Percentiles rank a stretch among this genome's conserved stretches.
These are phyloP conservation scores for Lentinula novae-zelandiae DNA, from an alignment of 1,284 basidiomycete genomes.

Conservation along the genomic window DNA sequence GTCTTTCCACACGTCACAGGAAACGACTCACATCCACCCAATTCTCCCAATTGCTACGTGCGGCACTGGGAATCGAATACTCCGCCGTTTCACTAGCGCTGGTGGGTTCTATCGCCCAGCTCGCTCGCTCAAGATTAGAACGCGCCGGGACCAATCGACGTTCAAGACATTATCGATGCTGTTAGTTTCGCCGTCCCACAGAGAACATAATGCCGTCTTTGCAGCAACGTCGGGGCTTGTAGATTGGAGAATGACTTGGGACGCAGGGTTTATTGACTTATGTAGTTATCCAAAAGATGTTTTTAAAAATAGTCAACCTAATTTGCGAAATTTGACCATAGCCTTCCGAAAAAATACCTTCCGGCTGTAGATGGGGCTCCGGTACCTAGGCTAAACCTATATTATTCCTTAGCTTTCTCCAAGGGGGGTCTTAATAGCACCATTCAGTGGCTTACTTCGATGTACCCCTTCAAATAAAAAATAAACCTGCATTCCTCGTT, in stretches of 20 bases:
- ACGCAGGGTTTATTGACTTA: too few relatives aligned
- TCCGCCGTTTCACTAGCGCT: conserved; percentile 1
- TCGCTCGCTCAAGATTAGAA: too few relatives aligned
- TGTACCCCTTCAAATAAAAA: conserved; percentile 42
- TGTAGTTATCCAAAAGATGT: too few relatives aligned
- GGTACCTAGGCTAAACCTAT: neutral
- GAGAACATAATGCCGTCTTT: conserved; percentile 42
- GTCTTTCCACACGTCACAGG: neutral
- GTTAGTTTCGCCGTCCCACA: conserved; percentile 37
- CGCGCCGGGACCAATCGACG: conserved; percentile 18
- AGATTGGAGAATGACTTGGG: too few relatives aligned
- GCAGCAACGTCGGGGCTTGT: conserved; percentile 23
- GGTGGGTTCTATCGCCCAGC: neutral
- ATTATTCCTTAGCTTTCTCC: neutral
- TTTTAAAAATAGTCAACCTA: too few relatives aligned
- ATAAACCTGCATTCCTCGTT: conserved; percentile 47
- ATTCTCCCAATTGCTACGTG: conserved; percentile 7
- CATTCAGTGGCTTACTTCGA: conserved; percentile 32
- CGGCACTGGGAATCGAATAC: conserved; percentile 12
- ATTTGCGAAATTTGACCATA: too few relatives aligned
- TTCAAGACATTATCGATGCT: conserved; percentile 36
- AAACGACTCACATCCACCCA: conserved; percentile 13
- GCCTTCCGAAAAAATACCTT: too few relatives aligned
- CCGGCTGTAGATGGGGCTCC: too few relatives aligned
- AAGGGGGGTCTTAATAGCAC: too few relatives aligned